Percentiles rank a stretch among this genome's conserved stretches.
Conservation (phyloP, 31 red algal species). For the Odonthalia washingtoniensis region DNA sequence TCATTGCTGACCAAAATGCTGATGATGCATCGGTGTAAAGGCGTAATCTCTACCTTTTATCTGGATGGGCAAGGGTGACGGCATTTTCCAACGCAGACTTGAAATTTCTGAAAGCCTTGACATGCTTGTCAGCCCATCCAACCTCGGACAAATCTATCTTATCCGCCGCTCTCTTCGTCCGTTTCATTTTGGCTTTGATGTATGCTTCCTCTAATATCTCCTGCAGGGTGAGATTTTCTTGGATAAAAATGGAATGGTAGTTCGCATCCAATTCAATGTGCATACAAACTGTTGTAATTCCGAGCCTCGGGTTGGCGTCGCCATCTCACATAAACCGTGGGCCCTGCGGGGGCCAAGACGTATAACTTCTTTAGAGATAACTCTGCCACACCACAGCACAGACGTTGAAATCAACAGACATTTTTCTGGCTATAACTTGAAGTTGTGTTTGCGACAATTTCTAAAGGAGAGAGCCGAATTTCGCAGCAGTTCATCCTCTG, state of each 20-base stretch:
- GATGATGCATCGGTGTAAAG: slow-evolving; percentile 51
- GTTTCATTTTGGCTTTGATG: neutral
- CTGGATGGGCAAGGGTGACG: slow-evolving; percentile 9
- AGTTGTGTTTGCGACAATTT: neutral
- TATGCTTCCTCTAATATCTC: slow-evolving; percentile 29
- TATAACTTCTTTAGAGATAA: neutral
- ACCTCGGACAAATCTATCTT: neutral
- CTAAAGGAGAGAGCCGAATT: neutral
- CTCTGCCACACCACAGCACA: neutral
- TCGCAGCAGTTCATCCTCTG: neutral
- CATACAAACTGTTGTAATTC: slow-evolving; percentile 26
- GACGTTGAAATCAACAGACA: neutral
- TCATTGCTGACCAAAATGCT: slow-evolving; percentile 11
- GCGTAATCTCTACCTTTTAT: neutral
- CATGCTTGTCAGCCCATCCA: slow-evolving; percentile 18
- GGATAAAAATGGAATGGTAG: slow-evolving; percentile 11
- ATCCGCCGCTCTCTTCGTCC: slow-evolving; percentile 7
- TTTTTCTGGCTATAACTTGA: slow-evolving; percentile 18
- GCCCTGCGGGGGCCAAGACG: neutral
- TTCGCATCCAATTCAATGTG: slow-evolving; percentile 16
- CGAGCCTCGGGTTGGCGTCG: slow-evolving; percentile 10
- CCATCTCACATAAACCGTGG: neutral
- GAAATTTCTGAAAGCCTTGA: neutral
- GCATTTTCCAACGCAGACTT: slow-evolving; percentile 18
- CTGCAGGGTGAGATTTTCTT: slow-evolving; percentile 4